Evolutionary conservation across 768 basidiomycete species (phyloP), one percentile per base, ranked within the genome.

Genomic region (Pulveroboletus frians): DNA sequence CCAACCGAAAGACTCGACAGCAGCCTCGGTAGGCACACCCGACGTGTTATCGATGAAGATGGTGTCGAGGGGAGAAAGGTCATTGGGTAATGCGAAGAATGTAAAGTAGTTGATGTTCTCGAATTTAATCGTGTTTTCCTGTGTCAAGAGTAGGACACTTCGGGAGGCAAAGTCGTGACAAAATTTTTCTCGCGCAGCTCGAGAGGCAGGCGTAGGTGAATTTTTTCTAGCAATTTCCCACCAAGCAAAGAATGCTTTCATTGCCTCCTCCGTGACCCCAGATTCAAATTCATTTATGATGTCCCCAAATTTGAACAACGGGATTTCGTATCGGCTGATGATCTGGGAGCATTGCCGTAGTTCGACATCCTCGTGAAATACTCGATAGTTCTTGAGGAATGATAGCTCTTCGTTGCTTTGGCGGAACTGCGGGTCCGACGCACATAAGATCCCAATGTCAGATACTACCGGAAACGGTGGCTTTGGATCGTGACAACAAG

Each of bases 1-100:
- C 87, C 92, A 94, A 1, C 78, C 81, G 50, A 96, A 87, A n/a
- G 78, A 72, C 3, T 71, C 50, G 21, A 56, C 17, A 6, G 36
- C 29, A 38, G 47, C 21, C 7, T 73, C 74, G 0, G 75, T 61
- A 18, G 77, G 63, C 46, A 90, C 73, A 21, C 73, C 62, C 46
- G 1, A 6, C 37, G 6, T 38, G 18, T 7, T 0, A 4, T 38
- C n/a, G n/a, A n/a, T n/a, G n/a, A n/a, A n/a, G n/a, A n/a, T n/a
- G n/a, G n/a, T n/a, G n/a, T n/a, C n/a, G n/a, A n/a, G n/a, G n/a
- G n/a, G n/a, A n/a, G n/a, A n/a, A n/a, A n/a, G n/a, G n/a, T n/a
- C n/a, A n/a, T 39, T 3, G 14, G 20, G 14, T 14, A 23, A 21
- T 15, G 21, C 7, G 9, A 39, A 39, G 10, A 72, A 70, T 18